phyloP scores from a whole-genome alignment of 352 stramenopile genomes.

The Pythium vanterpoolii region DNA sequence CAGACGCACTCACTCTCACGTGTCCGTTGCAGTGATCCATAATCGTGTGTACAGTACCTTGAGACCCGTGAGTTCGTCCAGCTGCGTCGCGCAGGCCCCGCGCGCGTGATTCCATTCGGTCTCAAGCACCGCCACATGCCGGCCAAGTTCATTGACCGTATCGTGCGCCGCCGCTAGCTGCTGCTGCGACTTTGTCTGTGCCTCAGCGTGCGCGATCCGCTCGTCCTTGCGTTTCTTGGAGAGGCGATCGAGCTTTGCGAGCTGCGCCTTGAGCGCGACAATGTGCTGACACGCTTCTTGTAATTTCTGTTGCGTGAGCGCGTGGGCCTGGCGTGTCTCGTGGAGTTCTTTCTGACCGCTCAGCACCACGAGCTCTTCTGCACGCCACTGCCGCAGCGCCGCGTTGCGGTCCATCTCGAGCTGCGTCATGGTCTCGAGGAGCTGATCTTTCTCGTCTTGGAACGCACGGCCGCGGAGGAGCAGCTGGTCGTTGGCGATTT shows the following conservation, averaged over 20 bases:
- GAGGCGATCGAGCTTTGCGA: conserved; percentile 23
- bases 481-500: conserved; percentile 26
- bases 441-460: conserved; percentile 24
- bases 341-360: conserved; percentile 6
- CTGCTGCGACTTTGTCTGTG: conserved; percentile 15
- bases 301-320: conserved; percentile 21
- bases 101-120: conserved; percentile 25
- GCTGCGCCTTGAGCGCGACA: conserved; percentile 33
- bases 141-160: conserved; percentile 26
- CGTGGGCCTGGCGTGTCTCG: conserved; percentile 6
- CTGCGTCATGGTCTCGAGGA: conserved; percentile 34
- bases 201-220: conserved; percentile 9
- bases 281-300: conserved; percentile 45
- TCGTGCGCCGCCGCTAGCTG: conserved; percentile 30
- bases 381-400: conserved; percentile 24
- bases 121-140: conserved; percentile 24
- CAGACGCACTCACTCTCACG: background rate
- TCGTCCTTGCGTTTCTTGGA: conserved; percentile 18
- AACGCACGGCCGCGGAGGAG: conserved; percentile 18
- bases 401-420: conserved; percentile 38
- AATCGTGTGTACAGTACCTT: conserved; percentile 5
- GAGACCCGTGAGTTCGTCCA: background rate
- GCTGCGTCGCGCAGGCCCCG: conserved; percentile 8
- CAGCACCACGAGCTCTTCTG: conserved; percentile 24
- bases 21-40: background rate